Evolutionary conservation across 768 basidiomycete species (phyloP).

Genomic region (Cubamyces lactineus): DNA sequence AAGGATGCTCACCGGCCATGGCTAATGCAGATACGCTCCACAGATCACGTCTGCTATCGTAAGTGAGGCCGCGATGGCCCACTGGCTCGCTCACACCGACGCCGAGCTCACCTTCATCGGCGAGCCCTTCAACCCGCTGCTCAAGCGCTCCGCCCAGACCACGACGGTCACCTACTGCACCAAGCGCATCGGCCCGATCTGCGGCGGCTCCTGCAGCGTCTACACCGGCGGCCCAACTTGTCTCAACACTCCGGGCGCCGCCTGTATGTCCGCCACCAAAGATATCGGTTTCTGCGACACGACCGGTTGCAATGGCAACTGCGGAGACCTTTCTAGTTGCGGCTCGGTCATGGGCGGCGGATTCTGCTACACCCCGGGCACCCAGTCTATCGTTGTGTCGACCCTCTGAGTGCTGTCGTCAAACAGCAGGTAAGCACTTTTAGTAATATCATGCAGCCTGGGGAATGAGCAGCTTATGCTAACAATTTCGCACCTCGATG

Average conservation of each 20-base stretch:
- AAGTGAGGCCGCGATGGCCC: conserved; percentile 14
- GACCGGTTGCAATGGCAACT: conserved; percentile 31
- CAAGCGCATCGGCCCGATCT: conserved; percentile 27
- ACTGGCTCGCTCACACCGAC: conserved; percentile 27
- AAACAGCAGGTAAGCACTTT: too few species aligned
- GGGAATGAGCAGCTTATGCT: too few species aligned
- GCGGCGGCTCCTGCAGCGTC: conserved; percentile 38
- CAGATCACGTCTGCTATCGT: background rate
- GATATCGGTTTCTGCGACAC: conserved; percentile 37
- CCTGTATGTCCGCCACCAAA: conserved; percentile 37
- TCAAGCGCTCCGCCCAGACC: conserved; percentile 24
- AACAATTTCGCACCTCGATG: too few species aligned
- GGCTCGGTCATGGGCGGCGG: conserved; percentile 30
- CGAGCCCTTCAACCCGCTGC: conserved; percentile 22
- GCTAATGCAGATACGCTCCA: background rate
- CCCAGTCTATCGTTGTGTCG: conserved; percentile 31
- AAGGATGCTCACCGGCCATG: background rate
- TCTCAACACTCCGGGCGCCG: conserved; percentile 34
- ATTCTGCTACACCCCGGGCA: conserved; percentile 39
- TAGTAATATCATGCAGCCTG: too few species aligned
- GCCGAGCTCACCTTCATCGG: conserved; percentile 31
- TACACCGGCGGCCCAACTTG: conserved; percentile 36
- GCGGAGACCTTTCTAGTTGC: conserved; percentile 31
- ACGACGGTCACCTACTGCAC: conserved; percentile 38
- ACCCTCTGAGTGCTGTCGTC: background rate